Evolutionary conservation across 805 yeast genomes (phyloP).

Genomic region (Candida parachauliodes): DNA sequence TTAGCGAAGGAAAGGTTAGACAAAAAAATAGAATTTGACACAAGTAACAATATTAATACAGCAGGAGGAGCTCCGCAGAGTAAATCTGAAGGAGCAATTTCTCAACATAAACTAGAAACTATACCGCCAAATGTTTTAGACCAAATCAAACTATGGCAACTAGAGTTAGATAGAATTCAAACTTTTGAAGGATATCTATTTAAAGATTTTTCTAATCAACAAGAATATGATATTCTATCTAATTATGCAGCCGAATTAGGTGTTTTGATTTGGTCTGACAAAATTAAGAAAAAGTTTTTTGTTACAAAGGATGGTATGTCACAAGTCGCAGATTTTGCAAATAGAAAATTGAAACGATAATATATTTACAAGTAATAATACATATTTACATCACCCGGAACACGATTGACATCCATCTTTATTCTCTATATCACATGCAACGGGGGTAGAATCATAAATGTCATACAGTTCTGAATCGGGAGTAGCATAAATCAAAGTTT

Average conservation of each 20-base stretch:
- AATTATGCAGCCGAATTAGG: slow-evolving; percentile 89
- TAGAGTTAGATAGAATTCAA: slow-evolving; percentile 89
- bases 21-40: slow-evolving; percentile 63
- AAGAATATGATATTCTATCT: slow-evolving; percentile 69
- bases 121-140: slow-evolving; percentile 96
- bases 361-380: slow-evolving; percentile 9
- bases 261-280: slow-evolving; percentile 83
- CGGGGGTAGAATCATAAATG: slow-evolving; percentile 33
- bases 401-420: slow-evolving; percentile 39
- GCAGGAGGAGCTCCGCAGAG: slow-evolving; percentile 40
- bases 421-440: slow-evolving; percentile 26
- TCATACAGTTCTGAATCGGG: slow-evolving; percentile 18
- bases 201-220: slow-evolving; percentile 74
- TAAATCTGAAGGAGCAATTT: slow-evolving; percentile 20
- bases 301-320: slow-evolving; percentile 83
- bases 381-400: slow-evolving; percentile 24
- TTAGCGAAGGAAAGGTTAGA: slow-evolving; percentile 66
- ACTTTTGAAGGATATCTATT: slow-evolving; percentile 83
- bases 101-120: slow-evolving; percentile 55
- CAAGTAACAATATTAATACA: slow-evolving; percentile 45
- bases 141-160: slow-evolving; percentile 93
- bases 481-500: slow-evolving; percentile 7
- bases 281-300: slow-evolving; percentile 66
- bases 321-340: slow-evolving; percentile 89
- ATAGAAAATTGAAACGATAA: slow-evolving; percentile 40